These are phyloP conservation scores for Spencermartinsiella ligniputridi DNA, from an alignment of 1,139 yeast species.

Conservation along the genomic window DNA sequence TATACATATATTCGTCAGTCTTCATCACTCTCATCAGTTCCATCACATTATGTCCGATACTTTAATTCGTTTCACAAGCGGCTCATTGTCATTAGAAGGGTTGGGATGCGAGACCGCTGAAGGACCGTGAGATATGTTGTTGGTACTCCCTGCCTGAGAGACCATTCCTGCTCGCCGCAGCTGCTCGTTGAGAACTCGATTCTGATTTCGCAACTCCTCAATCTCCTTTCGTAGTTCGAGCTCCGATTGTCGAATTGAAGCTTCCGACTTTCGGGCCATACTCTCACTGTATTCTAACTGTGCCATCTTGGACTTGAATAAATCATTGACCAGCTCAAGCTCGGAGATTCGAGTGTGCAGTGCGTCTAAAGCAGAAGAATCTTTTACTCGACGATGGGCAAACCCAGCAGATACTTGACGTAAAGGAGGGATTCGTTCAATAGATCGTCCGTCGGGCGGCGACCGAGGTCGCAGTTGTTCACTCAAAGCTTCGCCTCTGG, in stretches of 20 bases:
- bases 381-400: neutral
- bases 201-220: conserved; percentile 20
- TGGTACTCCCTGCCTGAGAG: conserved; percentile 1
- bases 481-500: conserved; percentile 26
- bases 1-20: neutral
- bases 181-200: conserved; percentile 12
- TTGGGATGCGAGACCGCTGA: neutral
- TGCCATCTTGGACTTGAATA: conserved; percentile 71
- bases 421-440: conserved; percentile 32
- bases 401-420: conserved; percentile 13
- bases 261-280: conserved; percentile 25
- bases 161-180: conserved; percentile 10
- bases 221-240: conserved; percentile 21
- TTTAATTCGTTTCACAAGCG: conserved; percentile 20
- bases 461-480: conserved; percentile 34
- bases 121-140: neutral
- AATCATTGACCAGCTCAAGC: conserved; percentile 80
- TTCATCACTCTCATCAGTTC: too few species aligned
- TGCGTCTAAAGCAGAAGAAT: conserved; percentile 7
- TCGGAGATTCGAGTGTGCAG: conserved; percentile 45
- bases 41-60: conserved; percentile 21
- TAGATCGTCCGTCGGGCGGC: conserved; percentile 29
- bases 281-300: conserved; percentile 74
- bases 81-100: conserved; percentile 8
- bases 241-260: conserved; percentile 26